A percentile compares a stretch with the other conserved stretches of the same genome.
These are phyloP conservation scores for Bothriochloa decipiens DNA, from an alignment of 176 grass and related monocot genomes.

Conservation along the genomic window DNA sequence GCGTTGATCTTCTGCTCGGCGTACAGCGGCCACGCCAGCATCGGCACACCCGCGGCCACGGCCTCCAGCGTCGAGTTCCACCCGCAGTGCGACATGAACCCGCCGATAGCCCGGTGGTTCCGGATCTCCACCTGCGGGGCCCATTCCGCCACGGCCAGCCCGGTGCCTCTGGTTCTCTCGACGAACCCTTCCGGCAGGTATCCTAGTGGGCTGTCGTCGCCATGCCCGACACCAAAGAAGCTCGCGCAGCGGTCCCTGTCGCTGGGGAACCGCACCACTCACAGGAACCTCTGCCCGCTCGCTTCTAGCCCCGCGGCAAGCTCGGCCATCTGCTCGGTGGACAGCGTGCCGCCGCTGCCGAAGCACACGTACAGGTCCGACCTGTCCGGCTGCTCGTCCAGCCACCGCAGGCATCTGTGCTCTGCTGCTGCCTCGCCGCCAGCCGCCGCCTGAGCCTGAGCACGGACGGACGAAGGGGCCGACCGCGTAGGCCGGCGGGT, in stretches of 20 bases:
- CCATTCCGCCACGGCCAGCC: too few relatives aligned
- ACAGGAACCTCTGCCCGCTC: constrained; percentile 67
- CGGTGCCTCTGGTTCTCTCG: too few relatives aligned
- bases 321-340: constrained; percentile 50
- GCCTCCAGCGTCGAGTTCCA: constrained; percentile 66
- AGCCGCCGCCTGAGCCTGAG: too few relatives aligned
- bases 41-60: constrained; percentile 43
- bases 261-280: constrained; percentile 56
- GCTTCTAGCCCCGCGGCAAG: constrained; percentile 64
- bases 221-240: constrained; percentile 20
- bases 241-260: constrained; percentile 30
- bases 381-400: constrained; percentile 60
- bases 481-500: constrained; percentile 49
- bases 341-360: constrained; percentile 69
- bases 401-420: constrained; percentile 56
- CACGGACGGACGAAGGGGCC: constrained; percentile 44
- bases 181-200: too few relatives aligned
- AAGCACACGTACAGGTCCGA: constrained; percentile 75
- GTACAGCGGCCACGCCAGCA: too few relatives aligned
- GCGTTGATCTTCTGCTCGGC: too few relatives aligned
- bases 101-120: constrained; percentile 38
- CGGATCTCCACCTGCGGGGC: too few relatives aligned
- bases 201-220: too few relatives aligned
- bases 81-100: constrained; percentile 64
- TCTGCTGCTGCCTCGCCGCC: neutral